Conservation (phyloP, 768 basidiomycete species). For the Xanthoconium stramineum region DNA sequence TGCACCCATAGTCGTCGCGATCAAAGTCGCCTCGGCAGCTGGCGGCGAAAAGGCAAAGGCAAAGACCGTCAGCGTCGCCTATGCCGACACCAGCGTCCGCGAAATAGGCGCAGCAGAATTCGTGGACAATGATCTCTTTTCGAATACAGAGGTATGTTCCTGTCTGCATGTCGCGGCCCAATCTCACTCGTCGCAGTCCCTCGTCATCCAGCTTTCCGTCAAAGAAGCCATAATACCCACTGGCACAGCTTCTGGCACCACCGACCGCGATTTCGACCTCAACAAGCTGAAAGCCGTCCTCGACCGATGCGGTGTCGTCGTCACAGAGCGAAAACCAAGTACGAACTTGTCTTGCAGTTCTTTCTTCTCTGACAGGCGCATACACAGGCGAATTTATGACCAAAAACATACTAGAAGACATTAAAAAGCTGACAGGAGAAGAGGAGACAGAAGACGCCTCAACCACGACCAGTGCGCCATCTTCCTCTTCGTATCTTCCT, state of each 20-base stretch:
- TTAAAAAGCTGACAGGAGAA: conserved; percentile 43
- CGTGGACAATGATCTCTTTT: conserved; percentile 92
- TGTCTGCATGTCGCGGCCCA: background rate
- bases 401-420: conserved; percentile 77
- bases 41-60: conserved; percentile 54
- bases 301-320: conserved; percentile 86
- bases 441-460: conserved; percentile 24
- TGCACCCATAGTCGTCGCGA: conserved; percentile 86
- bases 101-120: conserved; percentile 90
- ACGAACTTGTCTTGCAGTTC: conserved; percentile 19
- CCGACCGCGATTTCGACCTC: conserved; percentile 83
- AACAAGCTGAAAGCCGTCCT: conserved; percentile 82
- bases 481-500: background rate
- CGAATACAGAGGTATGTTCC: conserved; percentile 81
- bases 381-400: conserved; percentile 75
- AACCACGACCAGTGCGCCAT: conserved; percentile 9
- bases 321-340: conserved; percentile 90
- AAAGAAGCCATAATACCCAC: conserved; percentile 89
- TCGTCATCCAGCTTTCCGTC: conserved; percentile 94
- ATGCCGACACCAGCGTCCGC: conserved; percentile 83
- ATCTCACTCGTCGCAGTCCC: conserved; percentile 52
- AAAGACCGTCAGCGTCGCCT: conserved; percentile 82
- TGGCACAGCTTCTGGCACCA: conserved; percentile 66
- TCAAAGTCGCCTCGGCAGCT: conserved; percentile 66
- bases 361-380: background rate